Base-by-base conservation (phyloP, 2,329 filamentous ascomycete genomes). In the Berkeleyomyces rouxiae region DNA sequence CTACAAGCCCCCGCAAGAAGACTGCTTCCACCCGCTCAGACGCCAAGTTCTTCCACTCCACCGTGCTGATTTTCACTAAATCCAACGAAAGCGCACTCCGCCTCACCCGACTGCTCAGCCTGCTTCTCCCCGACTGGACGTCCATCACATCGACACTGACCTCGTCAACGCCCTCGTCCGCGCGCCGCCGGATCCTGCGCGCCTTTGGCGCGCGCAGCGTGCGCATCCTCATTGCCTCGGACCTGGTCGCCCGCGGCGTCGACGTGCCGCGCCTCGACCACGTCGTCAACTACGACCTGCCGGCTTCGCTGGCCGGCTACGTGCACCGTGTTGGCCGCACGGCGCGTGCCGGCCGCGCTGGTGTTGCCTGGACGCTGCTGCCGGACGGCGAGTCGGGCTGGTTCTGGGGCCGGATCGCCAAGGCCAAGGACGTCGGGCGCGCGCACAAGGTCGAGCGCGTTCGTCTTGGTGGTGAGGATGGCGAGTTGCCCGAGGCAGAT, bases 211-310 rank as follows among this genome's bases (percentile, higher is more conserved):
- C 89, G 69, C 77, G 79, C 2, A 82, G 82, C 64, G 73, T 88
- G 36, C 84, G 84, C 5, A 83, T 95, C 57, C 82, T 97, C 51
- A 85, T 97, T 55, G 90, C 91, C 0, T 95, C 93, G 0, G 92
- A 97, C 71, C 86, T 95, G n/a, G 89, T 93, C 0, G 89, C 90
- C 1, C 87, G 92, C 66, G 93, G 92, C 69, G 83, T 97, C 36
- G 92, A 97, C 72, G 79, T 96, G 10, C 82, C 83, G 0, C 80
- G 82, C 57, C 80, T 97, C 57, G 84, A 85, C 43, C 88, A 95
- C 70, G 90, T 97, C 57, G 78, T 97, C 73, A 96, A 96, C 75
- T 97, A 97, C 76, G 92, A 96, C 71, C 79, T 96, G 60, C 92
- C 92, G 0, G 80, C 83, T 3, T 91, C 86, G 69, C 76, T 90